These are phyloP conservation scores for Leucosporidium scottii DNA, from an alignment of 768 basidiomycete species.

Conservation along the genomic window DNA sequence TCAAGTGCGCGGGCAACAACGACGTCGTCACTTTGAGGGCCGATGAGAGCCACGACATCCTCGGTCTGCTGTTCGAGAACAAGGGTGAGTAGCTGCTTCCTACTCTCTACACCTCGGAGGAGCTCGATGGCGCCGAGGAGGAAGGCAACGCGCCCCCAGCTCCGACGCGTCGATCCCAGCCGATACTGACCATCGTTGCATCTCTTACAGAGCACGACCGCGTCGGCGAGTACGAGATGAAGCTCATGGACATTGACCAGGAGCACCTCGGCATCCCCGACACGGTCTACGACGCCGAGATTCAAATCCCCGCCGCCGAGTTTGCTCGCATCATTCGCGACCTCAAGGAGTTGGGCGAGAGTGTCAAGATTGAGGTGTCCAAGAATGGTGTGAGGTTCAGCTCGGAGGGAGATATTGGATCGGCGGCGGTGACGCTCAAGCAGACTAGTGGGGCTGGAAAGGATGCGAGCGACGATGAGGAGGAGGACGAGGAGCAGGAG, in stretches of 20 bases:
- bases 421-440: conserved; percentile 19
- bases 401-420: conserved; percentile 68
- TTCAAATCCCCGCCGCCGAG: conserved; percentile 76
- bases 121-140: not conserved
- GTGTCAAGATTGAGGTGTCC: conserved; percentile 86
- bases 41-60: conserved; percentile 76
- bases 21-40: conserved; percentile 87
- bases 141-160: not conserved
- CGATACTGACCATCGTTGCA: conserved; percentile 1
- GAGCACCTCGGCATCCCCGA: conserved; percentile 94
- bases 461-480: not conserved
- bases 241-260: conserved; percentile 97
- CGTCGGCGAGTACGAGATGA: conserved; percentile 97
- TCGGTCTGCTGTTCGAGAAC: conserved; percentile 86
- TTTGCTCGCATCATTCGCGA: conserved; percentile 91
- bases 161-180: not conserved
- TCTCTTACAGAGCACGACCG: conserved; percentile 66
- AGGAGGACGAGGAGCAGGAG: conserved; percentile 46
- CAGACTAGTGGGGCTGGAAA: conserved; percentile 13
- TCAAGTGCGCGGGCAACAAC: conserved; percentile 95
- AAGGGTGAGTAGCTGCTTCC: conserved; percentile 43
- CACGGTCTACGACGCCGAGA: conserved; percentile 89
- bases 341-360: conserved; percentile 80
- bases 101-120: not conserved
- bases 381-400: conserved; percentile 93